A percentile compares a stretch with the other conserved stretches of the same genome.
phyloP scores from a whole-genome alignment of 1,284 basidiomycete genomes.

The Ustilago xerochloae region DNA sequence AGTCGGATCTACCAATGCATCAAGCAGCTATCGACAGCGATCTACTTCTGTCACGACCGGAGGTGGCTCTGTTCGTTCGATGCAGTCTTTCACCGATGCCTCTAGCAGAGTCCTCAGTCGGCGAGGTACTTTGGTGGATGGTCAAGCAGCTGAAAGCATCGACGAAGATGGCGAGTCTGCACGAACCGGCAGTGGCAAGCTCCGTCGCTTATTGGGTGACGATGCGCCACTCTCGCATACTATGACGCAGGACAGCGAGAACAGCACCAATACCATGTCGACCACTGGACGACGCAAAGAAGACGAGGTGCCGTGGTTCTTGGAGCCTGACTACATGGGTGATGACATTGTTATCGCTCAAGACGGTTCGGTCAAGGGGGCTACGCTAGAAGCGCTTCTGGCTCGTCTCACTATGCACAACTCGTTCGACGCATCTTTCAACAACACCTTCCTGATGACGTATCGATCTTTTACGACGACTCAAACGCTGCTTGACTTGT shows the following conservation, averaged over 20 bases:
- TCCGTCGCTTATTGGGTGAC: constrained; percentile 79
- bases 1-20: constrained; percentile 7
- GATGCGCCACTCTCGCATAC: constrained; percentile 70
- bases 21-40: constrained; percentile 38
- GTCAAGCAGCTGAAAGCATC: constrained; percentile 18
- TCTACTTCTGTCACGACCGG: constrained; percentile 53
- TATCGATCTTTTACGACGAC: constrained; percentile 94
- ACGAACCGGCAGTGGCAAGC: constrained; percentile 29
- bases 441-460: constrained; percentile 93
- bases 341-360: constrained; percentile 85
- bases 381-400: constrained; percentile 84
- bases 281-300: constrained; percentile 29
- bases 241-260: constrained; percentile 43
- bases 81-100: constrained; percentile 26
- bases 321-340: constrained; percentile 81
- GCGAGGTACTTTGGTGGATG: constrained; percentile 46
- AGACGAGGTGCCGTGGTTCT: constrained; percentile 77
- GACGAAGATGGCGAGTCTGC: constrained; percentile 42
- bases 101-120: constrained; percentile 28
- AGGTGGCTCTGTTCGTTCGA: constrained; percentile 40
- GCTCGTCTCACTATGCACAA: constrained; percentile 87
- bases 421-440: constrained; percentile 78
- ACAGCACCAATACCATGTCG: constrained; percentile 20
- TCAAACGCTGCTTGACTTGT: constrained; percentile 84
- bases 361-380: constrained; percentile 78